These are phyloP conservation scores for Coniochaeta sp. DNA, from an alignment of 2,329 filamentous ascomycete genomes.

Conservation along the genomic window DNA sequence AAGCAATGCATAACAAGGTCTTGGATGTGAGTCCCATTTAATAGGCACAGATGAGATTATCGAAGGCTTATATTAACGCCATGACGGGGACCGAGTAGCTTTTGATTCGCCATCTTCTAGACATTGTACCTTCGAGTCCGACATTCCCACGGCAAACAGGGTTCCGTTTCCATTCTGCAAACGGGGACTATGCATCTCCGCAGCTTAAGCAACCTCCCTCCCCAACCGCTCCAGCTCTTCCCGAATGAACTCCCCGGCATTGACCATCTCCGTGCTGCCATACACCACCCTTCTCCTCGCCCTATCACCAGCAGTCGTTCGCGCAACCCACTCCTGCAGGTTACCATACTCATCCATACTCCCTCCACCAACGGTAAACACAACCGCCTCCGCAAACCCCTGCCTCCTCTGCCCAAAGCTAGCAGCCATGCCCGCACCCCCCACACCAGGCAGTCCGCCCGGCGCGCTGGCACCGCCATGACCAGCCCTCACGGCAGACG, in stretches of 20 bases:
- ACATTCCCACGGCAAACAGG: too few relatives aligned
- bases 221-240: constrained; percentile 59
- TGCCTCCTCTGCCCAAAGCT: constrained; percentile 88
- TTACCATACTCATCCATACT: constrained; percentile 99
- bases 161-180: too few relatives aligned
- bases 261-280: constrained; percentile 80
- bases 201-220: constrained; percentile 36
- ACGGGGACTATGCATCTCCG: not conserved
- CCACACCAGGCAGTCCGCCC: constrained; percentile 38
- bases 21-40: too few relatives aligned
- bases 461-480: constrained; percentile 28
- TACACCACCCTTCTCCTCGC: constrained; percentile 81
- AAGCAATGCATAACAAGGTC: too few relatives aligned
- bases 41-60: too few relatives aligned
- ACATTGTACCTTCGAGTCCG: too few relatives aligned
- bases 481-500: constrained; percentile 50
- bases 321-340: constrained; percentile 87
- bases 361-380: constrained; percentile 92
- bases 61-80: too few relatives aligned
- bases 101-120: too few relatives aligned
- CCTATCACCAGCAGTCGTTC: constrained; percentile 52
- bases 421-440: constrained; percentile 59
- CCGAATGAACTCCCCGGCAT: constrained; percentile 59
- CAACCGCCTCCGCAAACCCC: constrained; percentile 81
- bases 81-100: too few relatives aligned